Base-by-base conservation (phyloP, 768 basidiomycete species). In the Rhodotorula babjevae region DNA sequence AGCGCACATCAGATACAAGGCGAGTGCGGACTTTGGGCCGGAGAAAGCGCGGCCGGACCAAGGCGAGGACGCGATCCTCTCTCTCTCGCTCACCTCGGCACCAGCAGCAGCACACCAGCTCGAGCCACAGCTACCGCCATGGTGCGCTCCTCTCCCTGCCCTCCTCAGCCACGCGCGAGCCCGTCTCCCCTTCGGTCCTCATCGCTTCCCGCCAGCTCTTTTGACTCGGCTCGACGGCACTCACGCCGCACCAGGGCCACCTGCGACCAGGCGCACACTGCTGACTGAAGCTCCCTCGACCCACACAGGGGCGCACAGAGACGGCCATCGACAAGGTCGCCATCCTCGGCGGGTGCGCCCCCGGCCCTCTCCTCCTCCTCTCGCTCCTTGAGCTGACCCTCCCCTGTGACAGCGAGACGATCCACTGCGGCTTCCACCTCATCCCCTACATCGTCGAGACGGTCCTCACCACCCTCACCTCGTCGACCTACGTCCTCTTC, bases 361-460 rank as follows among this genome's bases (percentile, higher is more conserved):
- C 40, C 7, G 36, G 23, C 33, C 58, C 57, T 36, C 18, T 33
- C 2, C 29, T 19, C 2, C 23, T 8, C 40, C 27, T 14, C 23
- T 14, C 40, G 21, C 1, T 25, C 33, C 46, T n/a, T 25, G 3
- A n/a, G 25, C 47, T 36, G 9, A n/a, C 40, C 5, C 21, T 4
- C 21, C 33, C 9, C 1, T 19, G 7, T 31, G 19, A 89, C 52
- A 90, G 85, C 77, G 88, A 94, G 44, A 86, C 89, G 53, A 96
- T 98, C 75, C 94, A 93, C 80, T 91, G 91, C 77, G 94, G 94
- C 49, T 94, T 97, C 78, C 93, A 93, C 80, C 87, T 99, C 68
- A 85, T 91, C 74, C 87, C 90, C 4, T 90, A 98, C 85, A 91
- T 95, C 82, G 74, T 75, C 65, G 60, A 73, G 42, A 79, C 78